These are phyloP conservation scores for Phanerochaete sordida DNA, from an alignment of 768 basidiomycete species.

Conservation along the genomic window DNA sequence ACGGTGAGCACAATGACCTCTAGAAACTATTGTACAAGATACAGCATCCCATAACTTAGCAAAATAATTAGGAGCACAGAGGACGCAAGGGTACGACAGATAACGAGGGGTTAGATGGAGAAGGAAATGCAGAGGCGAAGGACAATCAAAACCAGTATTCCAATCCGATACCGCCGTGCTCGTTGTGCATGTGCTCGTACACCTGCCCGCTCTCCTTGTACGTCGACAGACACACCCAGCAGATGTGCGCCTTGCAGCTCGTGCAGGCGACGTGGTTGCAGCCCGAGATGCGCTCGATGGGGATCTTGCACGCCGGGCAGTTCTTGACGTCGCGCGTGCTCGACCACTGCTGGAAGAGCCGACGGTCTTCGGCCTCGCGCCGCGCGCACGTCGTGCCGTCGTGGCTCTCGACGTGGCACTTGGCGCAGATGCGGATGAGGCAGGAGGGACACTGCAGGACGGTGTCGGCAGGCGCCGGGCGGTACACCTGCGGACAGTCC, in stretches of 20 bases:
- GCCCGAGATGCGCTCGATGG: conserved; percentile 70
- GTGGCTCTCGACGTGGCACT: conserved; percentile 58
- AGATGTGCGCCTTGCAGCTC: conserved; percentile 72
- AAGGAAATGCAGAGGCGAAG: not conserved
- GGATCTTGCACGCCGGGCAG: conserved; percentile 68
- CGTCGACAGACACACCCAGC: conserved; percentile 75
- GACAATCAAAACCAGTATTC: conserved; percentile 6
- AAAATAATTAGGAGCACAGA: not conserved
- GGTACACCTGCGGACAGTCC: conserved; percentile 74
- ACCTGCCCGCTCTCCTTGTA: conserved; percentile 67
- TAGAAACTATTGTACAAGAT: not conserved
- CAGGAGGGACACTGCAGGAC: conserved; percentile 71
- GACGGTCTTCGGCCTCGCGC: conserved; percentile 43
- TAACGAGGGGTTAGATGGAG: not conserved
- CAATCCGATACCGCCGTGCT: conserved; percentile 63
- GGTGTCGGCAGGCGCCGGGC: conserved; percentile 44
- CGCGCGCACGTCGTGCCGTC: conserved; percentile 67
- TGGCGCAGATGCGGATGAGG: conserved; percentile 62
- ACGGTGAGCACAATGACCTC: not conserved
- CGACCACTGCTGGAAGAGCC: conserved; percentile 64
- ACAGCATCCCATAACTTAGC: not conserved
- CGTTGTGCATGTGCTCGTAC: conserved; percentile 72
- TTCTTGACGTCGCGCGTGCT: conserved; percentile 61
- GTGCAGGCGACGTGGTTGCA: conserved; percentile 85
- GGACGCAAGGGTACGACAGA: not conserved